phyloP scores from a whole-genome alignment of 2,329 filamentous ascomycete genomes.

The Periconia macrospinosa region DNA sequence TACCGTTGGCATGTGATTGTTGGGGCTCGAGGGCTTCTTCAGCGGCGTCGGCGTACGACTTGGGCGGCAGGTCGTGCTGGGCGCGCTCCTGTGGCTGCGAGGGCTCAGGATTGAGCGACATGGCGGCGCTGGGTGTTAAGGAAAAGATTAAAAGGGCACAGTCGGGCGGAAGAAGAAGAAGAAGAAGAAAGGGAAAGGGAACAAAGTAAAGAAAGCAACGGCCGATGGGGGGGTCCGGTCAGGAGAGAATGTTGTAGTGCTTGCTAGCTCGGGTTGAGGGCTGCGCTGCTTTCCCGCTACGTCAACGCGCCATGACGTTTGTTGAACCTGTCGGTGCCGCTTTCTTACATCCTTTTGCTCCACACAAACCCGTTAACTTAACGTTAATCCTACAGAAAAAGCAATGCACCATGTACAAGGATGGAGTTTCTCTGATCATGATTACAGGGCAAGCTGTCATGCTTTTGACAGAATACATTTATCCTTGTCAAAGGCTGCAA shows the following conservation, averaged over 20 bases:
- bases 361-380: too few relatives aligned
- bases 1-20: neutral
- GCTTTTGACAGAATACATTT: too few relatives aligned
- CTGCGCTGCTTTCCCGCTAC: slow-evolving; percentile 12
- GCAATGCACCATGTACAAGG: too few relatives aligned
- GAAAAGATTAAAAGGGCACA: neutral
- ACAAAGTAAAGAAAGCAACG: neutral
- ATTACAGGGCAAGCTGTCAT: too few relatives aligned
- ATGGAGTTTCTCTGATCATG: too few relatives aligned
- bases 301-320: slow-evolving; percentile 15
- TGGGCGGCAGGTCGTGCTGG: slow-evolving; percentile 43
- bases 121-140: slow-evolving; percentile 14
- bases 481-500: too few relatives aligned
- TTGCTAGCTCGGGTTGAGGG: slow-evolving; percentile 19
- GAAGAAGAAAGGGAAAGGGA: neutral
- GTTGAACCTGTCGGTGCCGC: neutral
- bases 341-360: neutral
- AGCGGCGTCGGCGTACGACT: slow-evolving; percentile 49
- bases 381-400: too few relatives aligned
- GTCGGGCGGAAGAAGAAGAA: neutral
- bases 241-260: neutral
- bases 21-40: slow-evolving; percentile 30
- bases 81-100: slow-evolving; percentile 44
- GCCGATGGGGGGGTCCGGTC: slow-evolving; percentile 1
- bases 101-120: slow-evolving; percentile 48